phyloP scores from a whole-genome alignment of 2,329 filamentous ascomycete species.

The Sporothrix inflata region DNA sequence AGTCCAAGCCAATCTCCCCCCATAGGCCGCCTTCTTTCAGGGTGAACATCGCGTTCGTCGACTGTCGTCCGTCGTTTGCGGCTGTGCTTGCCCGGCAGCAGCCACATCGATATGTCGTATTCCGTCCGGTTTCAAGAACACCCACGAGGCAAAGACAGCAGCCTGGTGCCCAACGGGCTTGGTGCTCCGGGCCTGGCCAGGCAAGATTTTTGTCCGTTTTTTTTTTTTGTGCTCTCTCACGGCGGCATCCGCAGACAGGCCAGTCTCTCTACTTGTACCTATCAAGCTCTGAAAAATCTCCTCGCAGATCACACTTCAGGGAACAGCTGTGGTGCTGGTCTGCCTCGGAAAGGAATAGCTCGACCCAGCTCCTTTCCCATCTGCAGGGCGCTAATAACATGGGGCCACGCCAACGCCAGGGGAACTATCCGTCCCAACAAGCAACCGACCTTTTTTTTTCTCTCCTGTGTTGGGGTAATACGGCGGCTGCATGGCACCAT shows the following conservation, averaged over 20 bases:
- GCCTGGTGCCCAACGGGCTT: background rate
- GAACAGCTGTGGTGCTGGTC: background rate
- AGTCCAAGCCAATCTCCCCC: background rate
- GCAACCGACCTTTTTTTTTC: background rate
- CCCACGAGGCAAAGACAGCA: background rate
- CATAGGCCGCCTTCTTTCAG: slow-evolving; percentile 17
- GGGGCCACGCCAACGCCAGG: slow-evolving; percentile 15
- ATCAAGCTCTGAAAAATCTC: slow-evolving; percentile 3
- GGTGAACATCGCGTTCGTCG: background rate
- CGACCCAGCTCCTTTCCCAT: slow-evolving; percentile 16
- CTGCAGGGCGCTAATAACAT: slow-evolving; percentile 16
- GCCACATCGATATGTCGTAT: slow-evolving; percentile 3
- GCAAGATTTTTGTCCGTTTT: background rate
- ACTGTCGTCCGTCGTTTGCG: background rate
- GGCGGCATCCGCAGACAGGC: background rate
- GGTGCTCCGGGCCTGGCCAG: background rate
- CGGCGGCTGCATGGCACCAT: background rate
- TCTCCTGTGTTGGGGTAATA: background rate
- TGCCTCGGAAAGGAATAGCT: slow-evolving; percentile 9
- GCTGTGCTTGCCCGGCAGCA: background rate
- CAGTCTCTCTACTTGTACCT: background rate
- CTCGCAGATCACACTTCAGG: background rate
- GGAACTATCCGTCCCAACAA: slow-evolving; percentile 23
- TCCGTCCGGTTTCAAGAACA: background rate
- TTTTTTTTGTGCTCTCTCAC: background rate